Base-by-base conservation (phyloP, 177 flowering plant genomes). In the Tripterygium wilfordii region DNA sequence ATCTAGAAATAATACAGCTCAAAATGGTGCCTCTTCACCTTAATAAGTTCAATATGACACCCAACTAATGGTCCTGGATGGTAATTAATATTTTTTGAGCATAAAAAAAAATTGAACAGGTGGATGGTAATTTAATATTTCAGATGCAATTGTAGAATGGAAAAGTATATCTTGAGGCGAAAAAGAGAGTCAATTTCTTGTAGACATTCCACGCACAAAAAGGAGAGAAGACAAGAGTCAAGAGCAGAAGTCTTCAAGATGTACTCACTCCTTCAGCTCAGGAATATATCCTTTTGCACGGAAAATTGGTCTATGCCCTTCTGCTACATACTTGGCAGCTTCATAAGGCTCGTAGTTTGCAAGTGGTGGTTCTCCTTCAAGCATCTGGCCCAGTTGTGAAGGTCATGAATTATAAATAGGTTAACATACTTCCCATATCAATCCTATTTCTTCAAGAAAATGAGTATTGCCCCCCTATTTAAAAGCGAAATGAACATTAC, bases 341-440 rank as follows among this genome's bases (percentile, higher is more conserved):
- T 89, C 99, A 70, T 92, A 89, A 45, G 97, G 96, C 81, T 92
- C 99, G 61, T 80, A 75, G 57, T 64, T 65, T 42, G 88, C 36
- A 48, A 92, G 16, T 32, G 99, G 99, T 24, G 97, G 95, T 19
- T 86, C 96, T 7, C 97, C 99, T 68, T 92, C 99, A 30, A 89
- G 79, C 99, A 92, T 92, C 99, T 92, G 65, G n/a, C n/a, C n/a
- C 44, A 56, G 16, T 36, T 49, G 24, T 42, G 32, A 18, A 49
- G 31, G 44, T 35, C 23, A 42, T 43, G 17, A 48, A 13, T 48
- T 36, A 47, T 48, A 50, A 45, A 41, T 16, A 3, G 8, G 31
- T 45, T 35, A 16, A 37, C 16, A 17, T 22, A 7, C 28, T 19
- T 26, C 8, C 16, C 13, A 45, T 22, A 9, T 17, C 27, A 41